phyloP scores from a whole-genome alignment of 2,329 filamentous ascomycete species.

The Zymoseptoria crescenta region DNA sequence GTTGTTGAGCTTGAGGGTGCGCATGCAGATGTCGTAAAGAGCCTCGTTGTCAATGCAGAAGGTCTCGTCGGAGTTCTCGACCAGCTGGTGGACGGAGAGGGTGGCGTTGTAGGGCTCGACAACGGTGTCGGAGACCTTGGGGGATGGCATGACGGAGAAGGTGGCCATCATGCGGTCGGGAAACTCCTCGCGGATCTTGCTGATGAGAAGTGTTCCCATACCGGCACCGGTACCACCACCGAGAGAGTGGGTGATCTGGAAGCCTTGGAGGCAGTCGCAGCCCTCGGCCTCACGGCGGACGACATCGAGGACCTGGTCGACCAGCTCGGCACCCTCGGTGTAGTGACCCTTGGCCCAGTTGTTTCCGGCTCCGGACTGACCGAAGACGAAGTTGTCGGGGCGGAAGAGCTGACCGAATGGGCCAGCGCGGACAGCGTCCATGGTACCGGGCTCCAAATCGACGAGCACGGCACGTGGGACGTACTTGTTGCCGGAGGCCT shows the following conservation, averaged over 20 bases:
- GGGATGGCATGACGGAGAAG: conserved; percentile 96
- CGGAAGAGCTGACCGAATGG: conserved; percentile 99
- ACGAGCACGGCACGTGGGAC: conserved; percentile 98
- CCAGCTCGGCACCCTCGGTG: conserved; percentile 98
- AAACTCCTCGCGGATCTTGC: conserved; percentile 99
- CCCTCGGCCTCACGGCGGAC: conserved; percentile 98
- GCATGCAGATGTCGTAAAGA: conserved; percentile 99
- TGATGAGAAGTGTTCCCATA: conserved; percentile 99
- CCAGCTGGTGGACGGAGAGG: conserved; percentile 95
- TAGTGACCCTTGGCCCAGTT: conserved; percentile 99
- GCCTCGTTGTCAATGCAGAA: conserved; percentile 99
- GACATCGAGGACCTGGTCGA: conserved; percentile 96
- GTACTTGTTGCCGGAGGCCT: conserved; percentile 98
- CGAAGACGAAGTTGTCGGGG: conserved; percentile 99
- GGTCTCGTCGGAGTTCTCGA: conserved; percentile 99
- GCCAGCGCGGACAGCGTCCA: conserved; percentile 97
- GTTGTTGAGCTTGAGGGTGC: conserved; percentile 96
- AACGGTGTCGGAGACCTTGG: conserved; percentile 99
- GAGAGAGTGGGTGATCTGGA: conserved; percentile 99
- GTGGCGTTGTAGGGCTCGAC: conserved; percentile 99
- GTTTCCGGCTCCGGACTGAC: conserved; percentile 99
- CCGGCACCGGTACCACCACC: conserved; percentile 99
- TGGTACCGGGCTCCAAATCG: conserved; percentile 98
- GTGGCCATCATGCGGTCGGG: conserved; percentile 99
- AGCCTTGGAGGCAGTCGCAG: conserved; percentile 99